phyloP scores from a whole-genome alignment of 768 basidiomycete species.

The Leccinum longicurvipes region DNA sequence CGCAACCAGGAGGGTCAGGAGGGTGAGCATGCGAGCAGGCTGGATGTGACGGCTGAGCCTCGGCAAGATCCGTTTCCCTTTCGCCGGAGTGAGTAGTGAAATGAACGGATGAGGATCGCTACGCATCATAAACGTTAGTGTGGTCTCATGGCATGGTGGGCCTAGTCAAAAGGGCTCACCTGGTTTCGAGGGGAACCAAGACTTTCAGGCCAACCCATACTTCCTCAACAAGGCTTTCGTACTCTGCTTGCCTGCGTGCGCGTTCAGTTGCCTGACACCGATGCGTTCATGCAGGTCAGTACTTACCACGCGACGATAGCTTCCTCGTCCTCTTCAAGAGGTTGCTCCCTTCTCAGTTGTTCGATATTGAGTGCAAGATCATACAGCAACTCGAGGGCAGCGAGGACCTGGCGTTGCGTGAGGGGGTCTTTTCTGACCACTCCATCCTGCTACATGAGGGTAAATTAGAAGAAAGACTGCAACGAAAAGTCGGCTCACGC shows the following conservation, averaged over 20 bases:
- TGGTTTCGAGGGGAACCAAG: slow-evolving; percentile 91
- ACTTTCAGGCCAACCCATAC: slow-evolving; percentile 83
- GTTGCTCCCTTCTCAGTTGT: slow-evolving; percentile 78
- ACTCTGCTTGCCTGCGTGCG: slow-evolving; percentile 52
- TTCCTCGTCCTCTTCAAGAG: slow-evolving; percentile 49
- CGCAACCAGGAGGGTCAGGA: slow-evolving; percentile 88
- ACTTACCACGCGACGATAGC: slow-evolving; percentile 45
- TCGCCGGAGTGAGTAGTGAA: slow-evolving; percentile 79
- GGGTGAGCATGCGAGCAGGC: slow-evolving; percentile 74
- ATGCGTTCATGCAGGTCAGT: not conserved
- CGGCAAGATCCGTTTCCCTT: slow-evolving; percentile 91
- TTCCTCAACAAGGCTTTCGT: slow-evolving; percentile 56
- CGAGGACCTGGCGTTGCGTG: slow-evolving; percentile 71
- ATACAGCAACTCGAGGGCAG: slow-evolving; percentile 80
- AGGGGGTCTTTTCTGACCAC: slow-evolving; percentile 70
- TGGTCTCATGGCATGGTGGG: not conserved
- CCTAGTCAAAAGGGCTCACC: slow-evolving; percentile 43
- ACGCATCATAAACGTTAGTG: slow-evolving; percentile 1
- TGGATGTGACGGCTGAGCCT: slow-evolving; percentile 83
- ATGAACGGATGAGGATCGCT: slow-evolving; percentile 97
- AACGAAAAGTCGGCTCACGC: slow-evolving; percentile 35
- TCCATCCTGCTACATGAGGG: slow-evolving; percentile 48
- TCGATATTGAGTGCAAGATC: slow-evolving; percentile 82
- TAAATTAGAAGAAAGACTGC: not conserved
- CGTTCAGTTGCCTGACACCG: not conserved